Base-by-base conservation (phyloP, 495 filamentous ascomycete genomes). In the Astrocystis sublimbata region DNA sequence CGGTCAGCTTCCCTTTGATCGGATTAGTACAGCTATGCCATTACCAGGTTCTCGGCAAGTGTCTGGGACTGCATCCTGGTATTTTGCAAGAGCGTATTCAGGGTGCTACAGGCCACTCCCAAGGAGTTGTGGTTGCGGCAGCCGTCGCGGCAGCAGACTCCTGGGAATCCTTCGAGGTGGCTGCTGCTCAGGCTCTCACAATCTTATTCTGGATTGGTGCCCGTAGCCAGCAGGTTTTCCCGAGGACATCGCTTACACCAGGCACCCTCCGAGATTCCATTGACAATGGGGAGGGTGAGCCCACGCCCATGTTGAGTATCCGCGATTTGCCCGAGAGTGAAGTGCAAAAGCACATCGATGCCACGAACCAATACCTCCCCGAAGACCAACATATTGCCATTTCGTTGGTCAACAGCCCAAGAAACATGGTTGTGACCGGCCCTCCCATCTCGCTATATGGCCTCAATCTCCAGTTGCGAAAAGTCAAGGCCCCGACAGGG, bases 201-300 rank as follows among this genome's bases (percentile, higher is more conserved):
- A 89, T 96, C 61, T 89, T 99, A n/a, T 99, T 99, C 80, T 99
- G 94, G 96, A 98, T 99, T 65, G 96, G 96, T 64, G 85, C 93
- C n/a, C 90, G 96, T 65, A 97, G 93, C 73, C 96, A 99, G 71
- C 96, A 99, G 73, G 92, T 92, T 1, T 99, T 96, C 69, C 96
- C 96, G 46, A 86, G 87, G 53, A 98, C 96, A 2, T 97, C 96
- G 1, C 81, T 99, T 55, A 89, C 92, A n/a, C 96, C 96, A 1
- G 86, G 85, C 1, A 88, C 91, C 63, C 83, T 97, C n/a, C 92
- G 93, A 71, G 96, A 99, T 70, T 96, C 94, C 0, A 83, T 92
- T 59, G 93, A 97, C 69, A 88, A 93, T 76, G 93, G 94, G 6
- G 96, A 99, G 73, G 96, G 96, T 21, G 84, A 82, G 4, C 96